Percentiles rank a stretch among this genome's conserved stretches.
Conservation (phyloP, 768 basidiomycete species). For the Sporobolomyces roseus region DNA sequence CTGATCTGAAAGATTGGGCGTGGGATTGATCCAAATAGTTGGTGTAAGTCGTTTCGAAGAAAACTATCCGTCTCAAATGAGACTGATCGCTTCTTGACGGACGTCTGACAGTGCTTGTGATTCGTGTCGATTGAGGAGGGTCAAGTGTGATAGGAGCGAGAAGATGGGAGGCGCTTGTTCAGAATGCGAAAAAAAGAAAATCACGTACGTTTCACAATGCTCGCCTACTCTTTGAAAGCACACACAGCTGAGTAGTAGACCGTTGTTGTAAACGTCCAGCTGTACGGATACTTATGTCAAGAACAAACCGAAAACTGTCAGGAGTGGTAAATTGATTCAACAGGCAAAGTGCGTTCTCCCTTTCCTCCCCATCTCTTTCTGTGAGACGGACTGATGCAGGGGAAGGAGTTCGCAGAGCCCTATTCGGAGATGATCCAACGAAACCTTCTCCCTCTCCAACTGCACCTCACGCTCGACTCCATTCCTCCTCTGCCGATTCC, state of each 20-base stretch:
- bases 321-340: slow-evolving; percentile 32
- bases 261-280: too few relatives aligned
- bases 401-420: background rate
- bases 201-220: slow-evolving; percentile 10
- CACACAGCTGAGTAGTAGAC: too few relatives aligned
- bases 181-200: slow-evolving; percentile 34
- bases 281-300: slow-evolving; percentile 35
- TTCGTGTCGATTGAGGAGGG: slow-evolving; percentile 19
- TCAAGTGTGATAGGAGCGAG: slow-evolving; percentile 31
- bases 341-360: slow-evolving; percentile 25
- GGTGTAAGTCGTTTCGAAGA: too few relatives aligned
- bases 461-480: too few relatives aligned
- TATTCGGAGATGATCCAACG: slow-evolving; percentile 10
- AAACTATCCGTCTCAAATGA: too few relatives aligned
- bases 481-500: too few relatives aligned
- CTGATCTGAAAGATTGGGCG: background rate
- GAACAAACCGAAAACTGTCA: slow-evolving; percentile 30
- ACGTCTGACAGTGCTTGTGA: slow-evolving; percentile 18
- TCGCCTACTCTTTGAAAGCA: too few relatives aligned
- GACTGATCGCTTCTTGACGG: too few relatives aligned
- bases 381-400: too few relatives aligned
- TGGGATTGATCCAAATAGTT: too few relatives aligned
- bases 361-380: background rate
- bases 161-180: slow-evolving; percentile 14
- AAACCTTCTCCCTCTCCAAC: too few relatives aligned